These are phyloP conservation scores for Apiotrichum laibachii DNA, from an alignment of 1,284 basidiomycete genomes.

Conservation along the genomic window DNA sequence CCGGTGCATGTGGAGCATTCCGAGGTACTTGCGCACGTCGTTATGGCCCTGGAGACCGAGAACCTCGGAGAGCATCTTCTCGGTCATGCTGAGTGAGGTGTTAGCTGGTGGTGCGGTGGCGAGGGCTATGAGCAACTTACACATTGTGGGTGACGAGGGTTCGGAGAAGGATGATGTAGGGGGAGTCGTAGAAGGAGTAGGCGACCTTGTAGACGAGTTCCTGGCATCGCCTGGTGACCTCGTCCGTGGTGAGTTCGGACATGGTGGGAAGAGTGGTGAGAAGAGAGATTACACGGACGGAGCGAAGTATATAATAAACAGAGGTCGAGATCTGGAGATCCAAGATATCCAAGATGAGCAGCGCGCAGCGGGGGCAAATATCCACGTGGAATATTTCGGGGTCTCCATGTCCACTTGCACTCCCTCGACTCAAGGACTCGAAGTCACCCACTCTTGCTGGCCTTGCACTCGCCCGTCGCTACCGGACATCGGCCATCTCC, in stretches of 20 bases:
- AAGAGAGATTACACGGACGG: background rate
- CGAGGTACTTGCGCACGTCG: conserved; percentile 88
- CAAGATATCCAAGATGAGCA: background rate
- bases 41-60: conserved; percentile 80
- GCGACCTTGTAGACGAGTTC: conserved; percentile 84
- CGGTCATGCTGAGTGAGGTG: conserved; percentile 29
- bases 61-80: conserved; percentile 70
- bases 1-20: conserved; percentile 77
- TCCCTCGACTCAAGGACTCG: too few species aligned
- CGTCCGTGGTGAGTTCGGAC: conserved; percentile 33
- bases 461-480: background rate
- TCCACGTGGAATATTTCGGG: background rate
- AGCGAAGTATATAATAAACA: background rate
- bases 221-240: conserved; percentile 35
- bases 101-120: background rate
- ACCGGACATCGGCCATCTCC: too few species aligned
- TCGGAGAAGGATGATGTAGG: conserved; percentile 87
- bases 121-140: conserved; percentile 53
- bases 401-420: too few species aligned
- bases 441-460: too few species aligned
- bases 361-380: background rate
- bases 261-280: background rate
- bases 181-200: conserved; percentile 90
- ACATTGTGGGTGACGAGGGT: conserved; percentile 85
- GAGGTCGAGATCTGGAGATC: background rate